Evolutionary conservation across 768 basidiomycete species (phyloP).

Genomic region (Lactarius akahatsu): DNA sequence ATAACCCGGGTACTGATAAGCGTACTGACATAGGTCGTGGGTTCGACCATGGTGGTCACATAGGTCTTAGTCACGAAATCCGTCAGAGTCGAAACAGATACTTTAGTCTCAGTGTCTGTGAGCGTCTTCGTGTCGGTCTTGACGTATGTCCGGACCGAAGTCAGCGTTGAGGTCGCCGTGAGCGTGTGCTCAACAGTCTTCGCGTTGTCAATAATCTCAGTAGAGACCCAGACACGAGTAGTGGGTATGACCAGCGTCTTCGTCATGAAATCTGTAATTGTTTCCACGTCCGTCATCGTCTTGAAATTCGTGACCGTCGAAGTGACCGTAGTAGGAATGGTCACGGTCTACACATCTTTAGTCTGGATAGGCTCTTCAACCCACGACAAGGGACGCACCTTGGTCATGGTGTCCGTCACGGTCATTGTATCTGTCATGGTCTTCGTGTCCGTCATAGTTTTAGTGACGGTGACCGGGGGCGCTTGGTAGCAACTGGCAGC

Average conservation of each 20-base stretch:
- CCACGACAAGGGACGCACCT: conserved; percentile 13
- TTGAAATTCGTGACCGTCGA: conserved; percentile 29
- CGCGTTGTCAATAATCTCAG: conserved; percentile 53
- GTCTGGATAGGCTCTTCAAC: background rate
- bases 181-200: conserved; percentile 45
- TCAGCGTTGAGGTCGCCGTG: conserved; percentile 52
- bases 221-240: conserved; percentile 60
- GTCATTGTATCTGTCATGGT: conserved; percentile 35
- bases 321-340: conserved; percentile 26
- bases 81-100: conserved; percentile 53
- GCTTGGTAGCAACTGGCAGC: conserved; percentile 34
- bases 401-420: conserved; percentile 34
- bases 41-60: conserved; percentile 48
- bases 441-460: conserved; percentile 39
- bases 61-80: conserved; percentile 57
- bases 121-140: conserved; percentile 39
- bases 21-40: conserved; percentile 58
- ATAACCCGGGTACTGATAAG: conserved; percentile 56
- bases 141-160: conserved; percentile 55
- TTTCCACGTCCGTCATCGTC: conserved; percentile 29
- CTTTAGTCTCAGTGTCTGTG: conserved; percentile 42
- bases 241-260: conserved; percentile 58
- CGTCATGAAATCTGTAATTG: conserved; percentile 37
- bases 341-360: conserved; percentile 18
- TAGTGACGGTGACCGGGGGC: conserved; percentile 43